phyloP scores from a whole-genome alignment of 495 filamentous ascomycete genomes.

The Parathielavia appendiculata region DNA sequence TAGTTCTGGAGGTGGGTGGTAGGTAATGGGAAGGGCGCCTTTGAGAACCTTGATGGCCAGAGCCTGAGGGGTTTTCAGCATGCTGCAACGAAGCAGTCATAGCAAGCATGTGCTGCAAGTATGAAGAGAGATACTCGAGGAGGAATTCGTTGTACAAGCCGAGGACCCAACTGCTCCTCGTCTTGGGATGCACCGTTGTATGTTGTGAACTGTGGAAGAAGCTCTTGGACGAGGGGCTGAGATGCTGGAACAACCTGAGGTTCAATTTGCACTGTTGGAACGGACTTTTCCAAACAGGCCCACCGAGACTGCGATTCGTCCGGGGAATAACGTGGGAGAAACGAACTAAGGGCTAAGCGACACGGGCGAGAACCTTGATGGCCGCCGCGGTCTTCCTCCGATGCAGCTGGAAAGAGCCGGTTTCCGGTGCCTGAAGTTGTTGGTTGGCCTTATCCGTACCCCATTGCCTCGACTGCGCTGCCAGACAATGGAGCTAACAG shows the following conservation, averaged over 20 bases:
- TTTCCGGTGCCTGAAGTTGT: no score
- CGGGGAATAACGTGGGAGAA: neutral
- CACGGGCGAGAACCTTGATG: neutral
- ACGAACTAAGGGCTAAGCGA: neutral
- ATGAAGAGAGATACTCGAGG: neutral
- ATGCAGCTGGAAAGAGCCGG: neutral
- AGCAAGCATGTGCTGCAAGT: neutral
- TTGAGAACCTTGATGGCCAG: conserved; percentile 17
- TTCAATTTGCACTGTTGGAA: neutral
- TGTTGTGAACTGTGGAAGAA: no score
- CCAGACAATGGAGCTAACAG: no score
- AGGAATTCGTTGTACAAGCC: neutral
- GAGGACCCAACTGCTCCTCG: no score
- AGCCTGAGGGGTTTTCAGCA: conserved; percentile 1
- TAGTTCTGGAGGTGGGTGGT: neutral
- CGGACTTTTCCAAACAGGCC: neutral
- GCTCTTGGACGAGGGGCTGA: no score
- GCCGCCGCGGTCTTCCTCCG: neutral
- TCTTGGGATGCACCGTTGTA: no score
- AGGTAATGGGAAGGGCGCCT: neutral
- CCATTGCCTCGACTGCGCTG: no score
- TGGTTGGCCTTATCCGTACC: no score
- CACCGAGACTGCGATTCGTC: neutral
- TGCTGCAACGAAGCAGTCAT: conserved; percentile 1
- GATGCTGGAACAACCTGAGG: no score